Percentiles rank a stretch among this genome's conserved stretches.
Evolutionary conservation across 371 early-diverging fungal genomes (phyloP).

Genomic region (Rhizopus stolonifer): DNA sequence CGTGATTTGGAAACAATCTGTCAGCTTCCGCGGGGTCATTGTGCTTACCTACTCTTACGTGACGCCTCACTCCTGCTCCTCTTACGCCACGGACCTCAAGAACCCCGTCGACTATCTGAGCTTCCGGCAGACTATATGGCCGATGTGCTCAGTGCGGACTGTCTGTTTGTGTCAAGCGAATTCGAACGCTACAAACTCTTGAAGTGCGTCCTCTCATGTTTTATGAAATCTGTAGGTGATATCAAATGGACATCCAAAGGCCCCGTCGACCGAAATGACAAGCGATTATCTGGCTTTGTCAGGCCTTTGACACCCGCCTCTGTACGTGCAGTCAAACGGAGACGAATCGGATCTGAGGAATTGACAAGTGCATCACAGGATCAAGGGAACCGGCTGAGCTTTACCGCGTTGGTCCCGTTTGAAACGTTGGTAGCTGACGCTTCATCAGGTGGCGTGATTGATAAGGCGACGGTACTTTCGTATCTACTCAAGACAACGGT

Average conservation of each 20-base stretch:
- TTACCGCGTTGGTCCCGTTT: slow-evolving; percentile 44
- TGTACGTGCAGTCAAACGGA: slow-evolving; percentile 35
- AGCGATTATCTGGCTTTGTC: slow-evolving; percentile 46
- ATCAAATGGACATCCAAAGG: slow-evolving; percentile 44
- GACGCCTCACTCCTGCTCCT: slow-evolving; percentile 42
- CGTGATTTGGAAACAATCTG: slow-evolving; percentile 47
- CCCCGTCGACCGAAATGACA: slow-evolving; percentile 40
- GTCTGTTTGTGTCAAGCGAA: slow-evolving; percentile 38
- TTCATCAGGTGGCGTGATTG: slow-evolving; percentile 45
- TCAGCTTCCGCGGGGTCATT: slow-evolving; percentile 37
- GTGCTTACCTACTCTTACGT: slow-evolving; percentile 35
- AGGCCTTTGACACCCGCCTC: slow-evolving; percentile 25
- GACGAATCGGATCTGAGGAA: slow-evolving; percentile 45
- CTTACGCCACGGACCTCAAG: slow-evolving; percentile 40
- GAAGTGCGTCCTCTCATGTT: slow-evolving; percentile 30
- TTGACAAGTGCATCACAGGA: slow-evolving; percentile 1
- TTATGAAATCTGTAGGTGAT: slow-evolving; percentile 46
- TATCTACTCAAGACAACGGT: slow-evolving; percentile 42
- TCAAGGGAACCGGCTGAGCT: slow-evolving; percentile 26
- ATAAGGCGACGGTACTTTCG: slow-evolving; percentile 46
- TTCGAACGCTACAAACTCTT: slow-evolving; percentile 42
- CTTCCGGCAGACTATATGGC: slow-evolving; percentile 51
- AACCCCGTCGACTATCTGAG: slow-evolving; percentile 29
- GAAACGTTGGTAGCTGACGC: slow-evolving; percentile 39
- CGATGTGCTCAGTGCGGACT: slow-evolving; percentile 45